Evolutionary conservation across 2,329 filamentous ascomycete species (phyloP).

Genomic region (Alternaria sp.): DNA sequence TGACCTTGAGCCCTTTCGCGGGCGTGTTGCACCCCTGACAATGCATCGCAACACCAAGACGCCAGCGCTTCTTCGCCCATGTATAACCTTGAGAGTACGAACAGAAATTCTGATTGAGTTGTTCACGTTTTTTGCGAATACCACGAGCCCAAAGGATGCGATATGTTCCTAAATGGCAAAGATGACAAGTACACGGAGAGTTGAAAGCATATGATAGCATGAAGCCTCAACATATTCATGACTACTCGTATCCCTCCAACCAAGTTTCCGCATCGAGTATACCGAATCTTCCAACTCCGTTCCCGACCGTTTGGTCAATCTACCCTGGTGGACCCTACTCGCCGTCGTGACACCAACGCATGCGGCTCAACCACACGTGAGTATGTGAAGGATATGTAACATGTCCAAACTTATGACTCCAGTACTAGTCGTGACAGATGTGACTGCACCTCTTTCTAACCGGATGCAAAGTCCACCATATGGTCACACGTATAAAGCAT

Average conservation of each 20-base stretch:
- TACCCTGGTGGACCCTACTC: neutral
- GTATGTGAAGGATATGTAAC: neutral
- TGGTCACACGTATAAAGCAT: neutral
- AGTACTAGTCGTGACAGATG: slow-evolving; percentile 1
- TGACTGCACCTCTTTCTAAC: slow-evolving; percentile 11
- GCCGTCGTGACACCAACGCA: neutral
- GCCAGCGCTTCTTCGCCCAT: too few species aligned
- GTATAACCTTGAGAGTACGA: too few species aligned
- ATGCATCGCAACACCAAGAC: neutral
- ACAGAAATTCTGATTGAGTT: too few species aligned
- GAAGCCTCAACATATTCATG: too few species aligned
- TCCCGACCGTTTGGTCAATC: neutral
- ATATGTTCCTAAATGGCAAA: too few species aligned
- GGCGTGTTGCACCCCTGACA: neutral
- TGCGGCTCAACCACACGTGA: neutral
- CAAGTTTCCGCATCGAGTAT: neutral
- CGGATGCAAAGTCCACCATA: neutral
- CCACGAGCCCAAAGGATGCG: neutral
- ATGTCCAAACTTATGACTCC: slow-evolving; percentile 8
- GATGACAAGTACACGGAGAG: too few species aligned
- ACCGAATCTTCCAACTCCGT: neutral
- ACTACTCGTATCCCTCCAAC: neutral
- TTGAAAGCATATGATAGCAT: too few species aligned
- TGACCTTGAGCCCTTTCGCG: neutral
- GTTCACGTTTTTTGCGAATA: too few species aligned